Percentiles rank a stretch among this genome's conserved stretches.
Conservation (phyloP, 805 yeast genomes). For the Wickerhamomyces ciferrii region DNA sequence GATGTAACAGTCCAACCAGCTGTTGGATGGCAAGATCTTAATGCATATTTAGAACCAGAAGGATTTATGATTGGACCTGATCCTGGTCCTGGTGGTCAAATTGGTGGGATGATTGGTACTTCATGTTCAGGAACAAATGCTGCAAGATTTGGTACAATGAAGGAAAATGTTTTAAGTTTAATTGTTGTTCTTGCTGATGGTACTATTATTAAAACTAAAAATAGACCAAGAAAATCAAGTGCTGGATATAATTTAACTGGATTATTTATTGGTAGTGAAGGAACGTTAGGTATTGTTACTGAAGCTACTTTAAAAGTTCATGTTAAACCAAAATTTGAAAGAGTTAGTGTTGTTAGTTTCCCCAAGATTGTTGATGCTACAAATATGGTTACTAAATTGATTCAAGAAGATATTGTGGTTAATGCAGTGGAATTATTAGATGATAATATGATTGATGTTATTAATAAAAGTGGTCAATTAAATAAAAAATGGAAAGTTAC, state of each 20-base stretch:
- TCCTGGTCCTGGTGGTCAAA: slow-evolving; percentile 69
- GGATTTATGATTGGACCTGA: slow-evolving; percentile 76
- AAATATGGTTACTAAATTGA: slow-evolving; percentile 52
- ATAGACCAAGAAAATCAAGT: slow-evolving; percentile 64
- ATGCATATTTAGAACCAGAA: slow-evolving; percentile 38
- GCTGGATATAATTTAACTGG: slow-evolving; percentile 73
- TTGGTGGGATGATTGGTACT: slow-evolving; percentile 69
- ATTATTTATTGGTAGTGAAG: slow-evolving; percentile 66
- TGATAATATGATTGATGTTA: slow-evolving; percentile 57
- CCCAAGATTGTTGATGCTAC: slow-evolving; percentile 65
- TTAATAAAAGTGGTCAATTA: slow-evolving; percentile 49
- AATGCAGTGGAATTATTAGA: slow-evolving; percentile 71
- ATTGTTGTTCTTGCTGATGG: slow-evolving; percentile 77
- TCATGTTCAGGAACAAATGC: slow-evolving; percentile 76
- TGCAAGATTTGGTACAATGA: slow-evolving; percentile 69
- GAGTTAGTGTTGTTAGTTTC: slow-evolving; percentile 61
- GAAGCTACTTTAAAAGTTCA: slow-evolving; percentile 67
- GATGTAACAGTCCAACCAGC: slow-evolving; percentile 74
- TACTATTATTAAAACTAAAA: slow-evolving; percentile 60
- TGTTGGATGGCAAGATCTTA: slow-evolving; percentile 65
- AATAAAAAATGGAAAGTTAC: slow-evolving; percentile 42
- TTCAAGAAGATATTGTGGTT: slow-evolving; percentile 52
- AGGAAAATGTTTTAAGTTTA: slow-evolving; percentile 55
- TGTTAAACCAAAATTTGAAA: slow-evolving; percentile 53
- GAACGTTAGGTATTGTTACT: slow-evolving; percentile 68